phyloP scores from a whole-genome alignment of 352 stramenopile genomes.

The Pythium aquatile region DNA sequence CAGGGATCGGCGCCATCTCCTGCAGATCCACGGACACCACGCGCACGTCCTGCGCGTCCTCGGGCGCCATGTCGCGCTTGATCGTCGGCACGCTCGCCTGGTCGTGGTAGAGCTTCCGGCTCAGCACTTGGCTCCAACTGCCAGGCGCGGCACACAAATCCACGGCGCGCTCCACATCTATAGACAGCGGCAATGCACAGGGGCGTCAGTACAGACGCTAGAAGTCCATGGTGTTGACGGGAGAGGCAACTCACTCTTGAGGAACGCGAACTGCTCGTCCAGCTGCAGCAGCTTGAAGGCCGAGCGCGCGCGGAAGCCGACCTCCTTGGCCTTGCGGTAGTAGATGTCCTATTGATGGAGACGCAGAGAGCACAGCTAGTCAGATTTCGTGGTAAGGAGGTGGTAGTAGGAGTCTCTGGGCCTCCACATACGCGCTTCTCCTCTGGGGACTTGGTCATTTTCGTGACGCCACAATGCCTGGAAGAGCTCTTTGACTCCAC shows the following conservation, averaged over 20 bases:
- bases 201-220: no score
- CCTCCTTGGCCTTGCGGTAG: constrained; percentile 94
- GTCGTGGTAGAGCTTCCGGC: constrained; percentile 79
- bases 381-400: background rate
- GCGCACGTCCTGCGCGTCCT: constrained; percentile 43
- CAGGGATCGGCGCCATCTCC: constrained; percentile 97
- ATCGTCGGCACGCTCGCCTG: constrained; percentile 24
- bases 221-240: background rate
- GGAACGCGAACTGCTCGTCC: constrained; percentile 97
- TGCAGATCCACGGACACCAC: constrained; percentile 99
- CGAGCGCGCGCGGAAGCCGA: constrained; percentile 95
- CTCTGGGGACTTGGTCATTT: constrained; percentile 61
- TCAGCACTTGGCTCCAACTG: constrained; percentile 98
- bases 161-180: constrained; percentile 90
- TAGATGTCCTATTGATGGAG: constrained; percentile 66
- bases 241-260: constrained; percentile 45
- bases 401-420: background rate
- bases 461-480: background rate
- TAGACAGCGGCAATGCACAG: background rate
- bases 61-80: constrained; percentile 23
- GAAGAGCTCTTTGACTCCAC: constrained; percentile 10
- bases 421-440: constrained; percentile 47
- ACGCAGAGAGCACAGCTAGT: background rate
- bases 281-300: constrained; percentile 99
- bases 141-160: constrained; percentile 98